Conservation (phyloP, 306 rosid genomes). For the Rosa multiflora region DNA sequence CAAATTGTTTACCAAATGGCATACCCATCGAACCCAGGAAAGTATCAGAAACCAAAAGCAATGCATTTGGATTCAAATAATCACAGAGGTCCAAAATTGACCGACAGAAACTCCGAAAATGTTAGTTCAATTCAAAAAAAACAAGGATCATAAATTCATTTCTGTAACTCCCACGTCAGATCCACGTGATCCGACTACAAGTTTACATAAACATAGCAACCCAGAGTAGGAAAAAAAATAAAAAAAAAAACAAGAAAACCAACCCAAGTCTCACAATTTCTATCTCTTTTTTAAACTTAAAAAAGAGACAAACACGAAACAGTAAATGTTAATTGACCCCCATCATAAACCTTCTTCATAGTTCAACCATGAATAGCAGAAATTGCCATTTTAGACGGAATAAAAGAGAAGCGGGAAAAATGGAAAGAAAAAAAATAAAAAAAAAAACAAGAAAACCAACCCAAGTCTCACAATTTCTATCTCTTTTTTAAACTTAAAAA, state of each 20-base stretch:
- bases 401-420: slow-evolving; percentile 13
- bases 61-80: slow-evolving; percentile 10
- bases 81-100: slow-evolving; percentile 3
- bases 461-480: slow-evolving; percentile 8
- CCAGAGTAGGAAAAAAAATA: background rate
- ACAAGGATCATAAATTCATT: slow-evolving; percentile 10
- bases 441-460: background rate
- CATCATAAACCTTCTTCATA: slow-evolving; percentile 5
- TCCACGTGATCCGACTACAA: slow-evolving; percentile 23
- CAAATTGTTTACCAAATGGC: background rate
- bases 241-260: background rate
- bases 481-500: background rate
- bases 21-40: background rate
- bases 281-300: no score
- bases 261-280: slow-evolving; percentile 10
- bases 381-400: slow-evolving; percentile 6
- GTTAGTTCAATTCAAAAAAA: background rate
- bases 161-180: slow-evolving; percentile 24
- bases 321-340: slow-evolving; percentile 5
- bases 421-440: background rate
- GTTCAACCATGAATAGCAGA: slow-evolving; percentile 7
- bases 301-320: background rate
- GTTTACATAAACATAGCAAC: background rate
- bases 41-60: background rate
- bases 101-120: background rate